A percentile compares a stretch with the other conserved stretches of the same genome.
phyloP scores from a whole-genome alignment of 129 eudicot species.

The Silybum marianum region DNA sequence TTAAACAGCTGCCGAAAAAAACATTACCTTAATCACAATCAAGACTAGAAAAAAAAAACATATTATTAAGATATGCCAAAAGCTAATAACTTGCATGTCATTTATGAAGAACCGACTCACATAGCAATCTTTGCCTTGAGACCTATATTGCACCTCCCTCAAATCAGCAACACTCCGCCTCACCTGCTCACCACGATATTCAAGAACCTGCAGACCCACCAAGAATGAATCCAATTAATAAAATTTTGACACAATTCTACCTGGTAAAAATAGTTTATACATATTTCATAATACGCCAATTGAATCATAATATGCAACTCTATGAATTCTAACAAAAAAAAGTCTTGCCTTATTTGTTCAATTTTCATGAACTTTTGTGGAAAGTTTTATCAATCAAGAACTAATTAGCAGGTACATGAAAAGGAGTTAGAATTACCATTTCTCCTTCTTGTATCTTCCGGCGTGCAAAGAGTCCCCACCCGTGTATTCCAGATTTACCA shows the following conservation, averaged over 20 bases:
- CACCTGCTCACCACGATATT: slow-evolving; percentile 88
- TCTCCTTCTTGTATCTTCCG: slow-evolving; percentile 84
- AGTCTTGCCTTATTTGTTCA: not conserved
- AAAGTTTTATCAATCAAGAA: not conserved
- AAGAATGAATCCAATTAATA: no score
- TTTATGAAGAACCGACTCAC: slow-evolving; percentile 41
- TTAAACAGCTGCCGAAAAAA: slow-evolving; percentile 70
- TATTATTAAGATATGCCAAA: not conserved
- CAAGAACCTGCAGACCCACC: slow-evolving; percentile 72
- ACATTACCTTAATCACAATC: slow-evolving; percentile 8
- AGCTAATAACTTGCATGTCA: not conserved
- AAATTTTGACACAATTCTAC: no score
- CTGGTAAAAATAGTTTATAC: no score
- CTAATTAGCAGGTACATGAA: not conserved
- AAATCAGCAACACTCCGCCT: slow-evolving; percentile 81
- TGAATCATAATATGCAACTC: no score
- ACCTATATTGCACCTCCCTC: slow-evolving; percentile 62
- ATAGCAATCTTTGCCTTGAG: slow-evolving; percentile 86
- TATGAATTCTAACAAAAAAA: no score
- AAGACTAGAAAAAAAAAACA: not conserved
- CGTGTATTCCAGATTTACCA: slow-evolving; percentile 95
- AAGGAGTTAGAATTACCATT: slow-evolving; percentile 55
- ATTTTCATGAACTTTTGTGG: not conserved
- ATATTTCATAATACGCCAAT: no score
- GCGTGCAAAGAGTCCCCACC: slow-evolving; percentile 99